A percentile compares a stretch with the other conserved stretches of the same genome.
These are phyloP conservation scores for Lipomyces yamadae DNA, from an alignment of 805 yeast genomes.

Conservation along the genomic window DNA sequence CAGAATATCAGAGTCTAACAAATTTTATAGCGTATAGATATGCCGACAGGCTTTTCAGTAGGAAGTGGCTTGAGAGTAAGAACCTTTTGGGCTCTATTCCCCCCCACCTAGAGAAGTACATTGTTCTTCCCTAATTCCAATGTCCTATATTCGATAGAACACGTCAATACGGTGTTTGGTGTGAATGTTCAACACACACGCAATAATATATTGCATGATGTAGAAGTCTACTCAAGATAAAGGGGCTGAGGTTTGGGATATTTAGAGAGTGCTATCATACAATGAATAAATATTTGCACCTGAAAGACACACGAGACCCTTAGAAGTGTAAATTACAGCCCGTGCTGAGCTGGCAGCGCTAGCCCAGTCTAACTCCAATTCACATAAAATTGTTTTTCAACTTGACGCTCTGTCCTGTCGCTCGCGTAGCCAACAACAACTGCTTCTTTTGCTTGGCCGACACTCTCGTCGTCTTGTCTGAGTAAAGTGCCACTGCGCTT, in stretches of 20 bases:
- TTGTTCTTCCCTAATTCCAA: conserved; percentile 47
- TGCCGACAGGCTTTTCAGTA: conserved; percentile 77
- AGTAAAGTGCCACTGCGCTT: background rate
- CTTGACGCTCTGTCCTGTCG: background rate
- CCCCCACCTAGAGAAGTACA: conserved; percentile 70
- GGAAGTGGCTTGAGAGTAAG: conserved; percentile 75
- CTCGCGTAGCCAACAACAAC: background rate
- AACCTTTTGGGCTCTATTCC: conserved; percentile 67
- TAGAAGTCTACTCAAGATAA: too few relatives aligned
- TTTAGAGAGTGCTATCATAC: too few relatives aligned
- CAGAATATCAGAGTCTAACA: background rate
- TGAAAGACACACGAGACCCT: background rate
- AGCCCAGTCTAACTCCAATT: background rate
- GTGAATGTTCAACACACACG: background rate
- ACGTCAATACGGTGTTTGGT: background rate
- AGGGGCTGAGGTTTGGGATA: too few relatives aligned
- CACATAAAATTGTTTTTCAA: conserved; percentile 1
- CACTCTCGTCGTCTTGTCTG: conserved; percentile 1
- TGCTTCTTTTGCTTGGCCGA: background rate
- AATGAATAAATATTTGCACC: background rate
- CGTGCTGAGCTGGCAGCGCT: background rate
- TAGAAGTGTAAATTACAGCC: background rate
- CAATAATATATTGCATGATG: too few relatives aligned
- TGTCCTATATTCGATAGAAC: background rate
- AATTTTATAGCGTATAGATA: conserved; percentile 55